A percentile compares a stretch with the other conserved stretches of the same genome.
phyloP scores from a whole-genome alignment of 2,329 filamentous ascomycete species.

The Colletotrichum brevisporum region DNA sequence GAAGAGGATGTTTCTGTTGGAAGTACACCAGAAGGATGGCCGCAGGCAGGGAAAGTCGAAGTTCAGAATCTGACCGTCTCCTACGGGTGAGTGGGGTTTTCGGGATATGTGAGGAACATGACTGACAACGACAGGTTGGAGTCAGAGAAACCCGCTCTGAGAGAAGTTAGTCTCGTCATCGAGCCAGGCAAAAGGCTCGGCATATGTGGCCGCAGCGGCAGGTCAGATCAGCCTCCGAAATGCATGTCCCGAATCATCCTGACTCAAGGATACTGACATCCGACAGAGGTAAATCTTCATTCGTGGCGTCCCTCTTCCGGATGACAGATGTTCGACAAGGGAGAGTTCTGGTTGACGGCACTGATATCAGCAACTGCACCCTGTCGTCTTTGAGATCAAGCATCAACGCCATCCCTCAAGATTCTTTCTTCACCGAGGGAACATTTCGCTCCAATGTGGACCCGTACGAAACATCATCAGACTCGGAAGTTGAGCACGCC shows the following conservation, averaged over 20 bases:
- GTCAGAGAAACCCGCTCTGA: background rate
- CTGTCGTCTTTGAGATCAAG: constrained; percentile 78
- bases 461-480: background rate
- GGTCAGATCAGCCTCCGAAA: background rate
- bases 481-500: background rate
- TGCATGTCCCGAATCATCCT: background rate
- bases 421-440: constrained; percentile 68
- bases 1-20: background rate
- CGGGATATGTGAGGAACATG: background rate
- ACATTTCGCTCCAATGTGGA: constrained; percentile 59
- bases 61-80: background rate
- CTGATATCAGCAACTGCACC: constrained; percentile 92
- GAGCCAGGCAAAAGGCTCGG: background rate
- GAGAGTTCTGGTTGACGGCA: constrained; percentile 88
- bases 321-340: constrained; percentile 91
- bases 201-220: constrained; percentile 10
- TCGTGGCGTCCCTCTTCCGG: constrained; percentile 92
- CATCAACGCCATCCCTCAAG: constrained; percentile 67
- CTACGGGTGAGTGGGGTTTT: background rate
- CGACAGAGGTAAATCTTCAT: constrained; percentile 94
- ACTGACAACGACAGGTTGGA: background rate
- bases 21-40: background rate
- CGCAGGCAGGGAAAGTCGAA: background rate
- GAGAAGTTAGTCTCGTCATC: background rate
- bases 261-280: constrained; percentile 50